phyloP scores from a whole-genome alignment of 495 filamentous ascomycete species.

The Aspergillus saccharolyticus region DNA sequence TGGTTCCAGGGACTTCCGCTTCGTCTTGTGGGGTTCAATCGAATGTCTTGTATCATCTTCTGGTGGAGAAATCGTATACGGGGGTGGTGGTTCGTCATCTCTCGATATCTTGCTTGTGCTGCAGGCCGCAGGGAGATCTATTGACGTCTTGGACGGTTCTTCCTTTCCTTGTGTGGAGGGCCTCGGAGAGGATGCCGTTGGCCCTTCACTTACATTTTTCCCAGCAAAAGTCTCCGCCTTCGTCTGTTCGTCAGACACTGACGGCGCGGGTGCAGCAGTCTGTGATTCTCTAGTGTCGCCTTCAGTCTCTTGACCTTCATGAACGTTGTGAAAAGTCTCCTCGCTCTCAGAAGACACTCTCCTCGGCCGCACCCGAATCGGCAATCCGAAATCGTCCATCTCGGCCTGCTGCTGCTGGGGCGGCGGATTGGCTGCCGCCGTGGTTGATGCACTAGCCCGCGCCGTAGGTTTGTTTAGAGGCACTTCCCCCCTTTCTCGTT shows the following conservation, averaged over 20 bases:
- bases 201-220: not conserved
- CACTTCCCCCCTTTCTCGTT: not conserved
- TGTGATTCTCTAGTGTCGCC: constrained; percentile 1
- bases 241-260: not conserved
- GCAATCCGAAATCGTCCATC: constrained; percentile 45
- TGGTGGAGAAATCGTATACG: constrained; percentile 18
- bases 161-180: constrained; percentile 4
- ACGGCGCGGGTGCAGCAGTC: constrained; percentile 2
- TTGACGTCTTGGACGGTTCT: not conserved
- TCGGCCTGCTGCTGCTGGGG: constrained; percentile 10
- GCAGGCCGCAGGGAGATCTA: not conserved
- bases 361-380: constrained; percentile 31
- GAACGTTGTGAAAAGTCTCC: constrained; percentile 22
- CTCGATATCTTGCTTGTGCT: constrained; percentile 2
- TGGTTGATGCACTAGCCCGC: not conserved
- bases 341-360: constrained; percentile 17
- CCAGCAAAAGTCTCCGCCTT: not conserved
- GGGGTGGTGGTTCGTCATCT: constrained; percentile 15
- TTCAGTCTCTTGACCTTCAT: constrained; percentile 8
- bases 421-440: not conserved
- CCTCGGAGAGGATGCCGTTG: not conserved
- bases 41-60: constrained; percentile 3
- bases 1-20: constrained; percentile 27
- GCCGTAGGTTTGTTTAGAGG: constrained; percentile 8
- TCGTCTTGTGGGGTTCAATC: constrained; percentile 18